phyloP scores from a whole-genome alignment of 805 yeast genomes.

The Ogataea polymorpha region DNA sequence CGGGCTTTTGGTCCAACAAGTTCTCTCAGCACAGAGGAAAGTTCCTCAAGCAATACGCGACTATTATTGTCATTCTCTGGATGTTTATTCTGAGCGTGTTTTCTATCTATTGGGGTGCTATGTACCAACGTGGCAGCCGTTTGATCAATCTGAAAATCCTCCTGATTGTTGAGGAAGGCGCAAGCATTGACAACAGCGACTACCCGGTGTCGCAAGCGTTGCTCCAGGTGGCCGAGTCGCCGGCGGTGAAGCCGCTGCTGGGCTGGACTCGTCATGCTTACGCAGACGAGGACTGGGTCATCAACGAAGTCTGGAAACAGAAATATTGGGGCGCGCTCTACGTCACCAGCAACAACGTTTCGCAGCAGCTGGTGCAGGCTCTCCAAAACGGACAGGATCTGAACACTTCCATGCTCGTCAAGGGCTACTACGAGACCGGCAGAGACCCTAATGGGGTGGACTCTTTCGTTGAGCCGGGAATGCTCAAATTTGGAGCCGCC shows the following conservation, averaged over 20 bases:
- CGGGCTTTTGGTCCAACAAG: slow-evolving; percentile 18
- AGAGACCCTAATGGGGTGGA: slow-evolving; percentile 54
- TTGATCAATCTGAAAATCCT: slow-evolving; percentile 36
- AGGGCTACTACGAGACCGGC: slow-evolving; percentile 53
- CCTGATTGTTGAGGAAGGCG: slow-evolving; percentile 37
- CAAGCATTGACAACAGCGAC: slow-evolving; percentile 19
- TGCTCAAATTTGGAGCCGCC: slow-evolving; percentile 35
- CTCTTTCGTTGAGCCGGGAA: slow-evolving; percentile 42
- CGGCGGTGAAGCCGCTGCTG: slow-evolving; percentile 23
- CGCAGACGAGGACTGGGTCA: slow-evolving; percentile 36
- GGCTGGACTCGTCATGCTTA: slow-evolving; percentile 37
- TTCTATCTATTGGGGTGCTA: slow-evolving; percentile 50
- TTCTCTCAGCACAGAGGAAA: slow-evolving; percentile 12
- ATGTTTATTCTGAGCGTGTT: slow-evolving; percentile 37
- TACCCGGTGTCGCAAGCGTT: slow-evolving; percentile 34
- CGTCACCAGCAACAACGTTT: slow-evolving; percentile 41
- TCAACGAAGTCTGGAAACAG: slow-evolving; percentile 47
- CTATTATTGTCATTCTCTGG: slow-evolving; percentile 30
- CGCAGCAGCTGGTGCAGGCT: slow-evolving; percentile 41
- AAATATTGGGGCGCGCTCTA: slow-evolving; percentile 63
- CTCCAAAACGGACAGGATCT: slow-evolving; percentile 34
- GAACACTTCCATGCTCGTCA: slow-evolving; percentile 23
- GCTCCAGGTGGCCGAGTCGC: slow-evolving; percentile 14
- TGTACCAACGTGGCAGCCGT: slow-evolving; percentile 32
- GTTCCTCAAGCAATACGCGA: slow-evolving; percentile 14